Conservation (phyloP, 495 filamentous ascomycete genomes). For the Penicillium bialowiezense region DNA sequence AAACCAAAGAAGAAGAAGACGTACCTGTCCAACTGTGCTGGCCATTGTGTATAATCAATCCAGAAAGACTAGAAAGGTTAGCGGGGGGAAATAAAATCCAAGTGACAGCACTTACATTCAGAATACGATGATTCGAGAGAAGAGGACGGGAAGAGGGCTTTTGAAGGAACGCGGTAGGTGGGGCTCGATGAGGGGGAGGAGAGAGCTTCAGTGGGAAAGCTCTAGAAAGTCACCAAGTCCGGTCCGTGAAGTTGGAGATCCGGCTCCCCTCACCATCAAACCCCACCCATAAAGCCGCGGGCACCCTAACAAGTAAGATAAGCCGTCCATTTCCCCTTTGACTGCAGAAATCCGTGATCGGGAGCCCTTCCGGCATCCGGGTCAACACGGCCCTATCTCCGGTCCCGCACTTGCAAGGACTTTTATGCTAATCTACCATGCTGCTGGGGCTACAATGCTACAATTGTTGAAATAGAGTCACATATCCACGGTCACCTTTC, state of each 20-base stretch:
- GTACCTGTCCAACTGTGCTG: slow-evolving; percentile 58
- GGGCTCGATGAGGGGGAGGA: slow-evolving; percentile 26
- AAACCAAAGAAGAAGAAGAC: not conserved
- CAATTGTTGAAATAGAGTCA: no score
- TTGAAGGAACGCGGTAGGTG: slow-evolving; percentile 19
- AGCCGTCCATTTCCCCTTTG: not conserved
- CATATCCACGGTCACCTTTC: no score
- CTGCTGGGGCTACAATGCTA: no score
- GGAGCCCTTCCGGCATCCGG: not conserved
- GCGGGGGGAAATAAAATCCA: not conserved
- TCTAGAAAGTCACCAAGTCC: not conserved
- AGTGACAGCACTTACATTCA: slow-evolving; percentile 5
- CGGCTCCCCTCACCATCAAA: not conserved
- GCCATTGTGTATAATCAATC: slow-evolving; percentile 32
- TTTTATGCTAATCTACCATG: no score
- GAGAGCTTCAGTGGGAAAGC: not conserved
- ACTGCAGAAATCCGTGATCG: slow-evolving; percentile 13
- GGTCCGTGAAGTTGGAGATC: slow-evolving; percentile 5
- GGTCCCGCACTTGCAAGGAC: not conserved
- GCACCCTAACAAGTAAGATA: not conserved
- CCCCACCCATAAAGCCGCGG: not conserved
- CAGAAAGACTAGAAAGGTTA: not conserved
- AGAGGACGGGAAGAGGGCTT: slow-evolving; percentile 10
- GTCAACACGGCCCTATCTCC: not conserved
- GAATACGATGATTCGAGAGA: not conserved